Percentiles rank a stretch among this genome's conserved stretches.
phyloP scores from a whole-genome alignment of 148 eudicot species.

The Arbutus unedo region DNA sequence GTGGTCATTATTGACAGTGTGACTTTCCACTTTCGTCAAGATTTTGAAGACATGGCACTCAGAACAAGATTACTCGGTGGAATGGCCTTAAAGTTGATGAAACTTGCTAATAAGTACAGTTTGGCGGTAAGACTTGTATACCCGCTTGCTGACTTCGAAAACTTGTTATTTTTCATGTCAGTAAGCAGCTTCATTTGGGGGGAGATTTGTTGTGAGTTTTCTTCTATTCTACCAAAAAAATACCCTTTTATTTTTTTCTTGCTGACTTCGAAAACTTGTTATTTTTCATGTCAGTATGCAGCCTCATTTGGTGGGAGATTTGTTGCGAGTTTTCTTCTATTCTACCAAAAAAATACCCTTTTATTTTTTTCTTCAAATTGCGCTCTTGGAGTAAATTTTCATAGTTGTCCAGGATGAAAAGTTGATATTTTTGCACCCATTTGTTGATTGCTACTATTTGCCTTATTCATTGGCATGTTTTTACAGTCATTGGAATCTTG shows the following conservation, averaged over 20 bases:
- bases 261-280: too few species aligned
- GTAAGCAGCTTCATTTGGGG: background rate
- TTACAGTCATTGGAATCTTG: background rate
- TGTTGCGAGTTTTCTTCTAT: background rate
- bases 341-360: too few species aligned
- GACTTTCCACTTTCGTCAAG: constrained; percentile 95
- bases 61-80: constrained; percentile 83
- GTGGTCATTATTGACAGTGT: constrained; percentile 80
- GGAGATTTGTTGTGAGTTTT: background rate
- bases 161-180: background rate
- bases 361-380: background rate
- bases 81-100: constrained; percentile 85
- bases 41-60: constrained; percentile 89
- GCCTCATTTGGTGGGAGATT: background rate
- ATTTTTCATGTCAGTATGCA: constrained; percentile 1
- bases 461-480: background rate
- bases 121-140: constrained; percentile 63
- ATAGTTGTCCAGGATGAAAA: background rate
- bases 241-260: background rate
- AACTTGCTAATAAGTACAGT: constrained; percentile 66
- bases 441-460: background rate
- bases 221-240: too few species aligned
- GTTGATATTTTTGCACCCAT: background rate
- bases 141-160: background rate
- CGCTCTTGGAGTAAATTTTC: background rate